Conservation (phyloP, 495 filamentous ascomycete genomes). For the Lichina pygmaea region DNA sequence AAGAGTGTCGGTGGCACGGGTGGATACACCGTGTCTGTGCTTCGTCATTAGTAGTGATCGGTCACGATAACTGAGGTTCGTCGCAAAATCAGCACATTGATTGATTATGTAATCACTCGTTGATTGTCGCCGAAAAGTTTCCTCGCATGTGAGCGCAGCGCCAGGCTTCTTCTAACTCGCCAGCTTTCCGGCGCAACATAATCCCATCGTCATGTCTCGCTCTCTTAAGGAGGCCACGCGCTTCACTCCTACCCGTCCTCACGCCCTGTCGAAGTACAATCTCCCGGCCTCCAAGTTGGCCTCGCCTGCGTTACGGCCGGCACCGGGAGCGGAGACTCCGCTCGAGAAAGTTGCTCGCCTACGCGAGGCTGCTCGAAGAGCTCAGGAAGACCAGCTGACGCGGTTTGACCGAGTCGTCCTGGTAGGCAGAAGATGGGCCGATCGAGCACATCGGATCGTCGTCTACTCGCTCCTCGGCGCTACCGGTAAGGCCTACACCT, state of each 20-base stretch:
- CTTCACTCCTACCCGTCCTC: conserved; percentile 79
- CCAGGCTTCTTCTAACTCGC: too few species aligned
- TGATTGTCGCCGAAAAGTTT: too few species aligned
- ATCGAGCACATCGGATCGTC: conserved; percentile 56
- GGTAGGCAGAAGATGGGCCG: conserved; percentile 44
- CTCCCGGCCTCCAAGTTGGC: conserved; percentile 8
- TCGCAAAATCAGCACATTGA: too few species aligned
- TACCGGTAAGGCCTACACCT: conserved; percentile 31
- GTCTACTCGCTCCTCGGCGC: conserved; percentile 49
- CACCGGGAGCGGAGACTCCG: conserved; percentile 37
- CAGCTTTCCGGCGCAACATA: neutral
- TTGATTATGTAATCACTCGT: too few species aligned
- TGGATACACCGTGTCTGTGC: too few species aligned
- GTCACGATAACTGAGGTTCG: too few species aligned
- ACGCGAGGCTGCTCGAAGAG: conserved; percentile 47
- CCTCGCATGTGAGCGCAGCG: too few species aligned
- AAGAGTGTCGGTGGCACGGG: too few species aligned
- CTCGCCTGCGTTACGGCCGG: conserved; percentile 9
- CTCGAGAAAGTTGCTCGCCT: conserved; percentile 72
- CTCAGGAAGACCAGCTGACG: conserved; percentile 34
- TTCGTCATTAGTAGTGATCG: too few species aligned
- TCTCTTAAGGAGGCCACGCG: conserved; percentile 81
- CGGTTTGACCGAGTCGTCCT: conserved; percentile 43
- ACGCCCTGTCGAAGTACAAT: conserved; percentile 42
- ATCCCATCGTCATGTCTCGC: conserved; percentile 32